Conservation (phyloP, 75 land plant species). For the Cupressus sempervirens region DNA sequence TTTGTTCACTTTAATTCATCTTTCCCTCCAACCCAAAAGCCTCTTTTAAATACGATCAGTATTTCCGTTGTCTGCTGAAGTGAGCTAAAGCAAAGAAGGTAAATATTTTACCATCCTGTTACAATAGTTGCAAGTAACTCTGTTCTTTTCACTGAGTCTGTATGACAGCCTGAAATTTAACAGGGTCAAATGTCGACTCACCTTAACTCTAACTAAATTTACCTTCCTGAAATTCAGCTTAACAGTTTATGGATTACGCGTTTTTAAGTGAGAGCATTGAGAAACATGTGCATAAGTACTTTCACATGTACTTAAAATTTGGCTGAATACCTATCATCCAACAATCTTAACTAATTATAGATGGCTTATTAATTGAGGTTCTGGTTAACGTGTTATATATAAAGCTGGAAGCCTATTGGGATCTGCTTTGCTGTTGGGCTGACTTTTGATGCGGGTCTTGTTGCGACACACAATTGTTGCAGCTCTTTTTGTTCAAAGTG, state of each 20-base stretch:
- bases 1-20: background rate
- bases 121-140: too few relatives aligned
- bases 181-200: background rate
- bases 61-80: background rate
- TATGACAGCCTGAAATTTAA: too few relatives aligned
- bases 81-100: background rate
- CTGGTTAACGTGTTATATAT: background rate
- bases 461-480: background rate
- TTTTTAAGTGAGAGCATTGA: background rate
- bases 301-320: background rate
- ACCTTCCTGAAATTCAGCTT: background rate
- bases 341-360: background rate
- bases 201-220: background rate
- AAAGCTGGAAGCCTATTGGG: background rate
- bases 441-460: background rate
- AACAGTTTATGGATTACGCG: background rate
- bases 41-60: background rate
- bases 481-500: background rate
- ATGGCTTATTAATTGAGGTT: background rate
- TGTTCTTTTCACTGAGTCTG: too few relatives aligned
- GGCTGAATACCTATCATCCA: background rate
- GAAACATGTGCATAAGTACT: background rate
- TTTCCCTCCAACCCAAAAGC: background rate
- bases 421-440: background rate
- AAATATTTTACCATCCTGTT: background rate